Base-by-base conservation (phyloP, 2,329 filamentous ascomycete genomes). In the Talaromyces pinophilus region DNA sequence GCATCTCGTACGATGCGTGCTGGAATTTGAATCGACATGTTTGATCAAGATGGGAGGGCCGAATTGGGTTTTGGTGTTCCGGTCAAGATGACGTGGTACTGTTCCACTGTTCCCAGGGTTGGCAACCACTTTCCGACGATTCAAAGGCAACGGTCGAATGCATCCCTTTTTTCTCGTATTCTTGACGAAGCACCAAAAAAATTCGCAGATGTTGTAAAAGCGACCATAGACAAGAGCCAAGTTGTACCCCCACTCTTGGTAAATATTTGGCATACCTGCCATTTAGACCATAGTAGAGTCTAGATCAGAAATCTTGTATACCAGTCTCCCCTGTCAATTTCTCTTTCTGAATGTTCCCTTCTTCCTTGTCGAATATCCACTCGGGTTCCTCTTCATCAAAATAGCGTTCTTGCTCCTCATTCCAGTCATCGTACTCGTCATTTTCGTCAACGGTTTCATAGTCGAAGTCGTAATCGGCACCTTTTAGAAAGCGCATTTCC, bases 381-480 rank as follows among this genome's bases (percentile, higher is more conserved):
- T 83, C 83, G 0, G 90, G 89, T 71, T 91, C 89, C 81, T 96
- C 90, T 5, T 88, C 87, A 25, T 93, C 91, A 74, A 96, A 93
- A 82, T 91, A 96, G 22, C 84, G 84, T 44, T 96, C 92, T 76
- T 94, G 85, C 70, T 86, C 83, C 81, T 86, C 82, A 74, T 84
- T 77, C 82, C 79, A 75, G 77, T 89, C 87, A 75, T 96, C 92
- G 65, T 88, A 89, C 22, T 88, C 88, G 35, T 92, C 88, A 72
- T 90, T 88, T 42, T 81, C 80, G 73, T 97, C 93, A 5, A 96
- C 89, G 2, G 70, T 72, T 1, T 72, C 76, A 74, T 96, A 97
- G 68, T 94, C 89, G 72, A 96, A 94, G 59, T 96, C 92, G 1
- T 84, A 82, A 73, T 96, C 93, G 5, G 84, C 84, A 0, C 93